Evolutionary conservation across 768 basidiomycete genomes (phyloP), one percentile per base, ranked within the genome.

Genomic region (Infundibulicybe gibba): DNA sequence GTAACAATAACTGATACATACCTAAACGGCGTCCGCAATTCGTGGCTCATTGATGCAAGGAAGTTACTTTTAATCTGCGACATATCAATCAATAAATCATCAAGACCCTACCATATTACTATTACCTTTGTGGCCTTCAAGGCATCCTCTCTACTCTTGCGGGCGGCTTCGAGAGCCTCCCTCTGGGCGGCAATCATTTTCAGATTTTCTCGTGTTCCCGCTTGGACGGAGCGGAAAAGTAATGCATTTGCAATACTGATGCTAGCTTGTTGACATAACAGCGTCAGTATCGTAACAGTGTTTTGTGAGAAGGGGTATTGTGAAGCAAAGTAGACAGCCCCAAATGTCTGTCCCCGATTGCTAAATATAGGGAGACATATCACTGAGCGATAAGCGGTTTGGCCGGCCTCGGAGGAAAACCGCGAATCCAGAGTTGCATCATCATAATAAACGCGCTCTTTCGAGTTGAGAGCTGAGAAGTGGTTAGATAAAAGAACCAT

Each of bases 11-110:
- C 30, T 41, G 41, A 17, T 10, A 10, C 2, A n/a, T 52, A 81
- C 83, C 82, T 85, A 62, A 89, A 87, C 1, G 87, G 87, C 0
- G 87, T 89, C 44, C 87, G 71, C 46, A 89, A 66, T 58, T 89
- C 85, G 52, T 87, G 87, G 53, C 81, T 85, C 85, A 88, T 88
- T 5, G 83, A 80, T 5, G 85, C 83, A 49, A 87, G 61, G 55
- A 88, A 87, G 54, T 85, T 87, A 58, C 84, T 85, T 65, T 88
- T 88, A 60, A 85, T 86, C 83, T 87, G 51, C 0, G 48, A 32
- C 39, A 13, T 45, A 41, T 40, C 42, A 6, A 16, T 8, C 6
- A 41, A 34, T 12, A 49, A 9, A 32, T 16, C 32, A 21, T 5
- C 43, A 12, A 15, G 43, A 14, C 19, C 3, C 19, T n/a, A 6